Evolutionary conservation across 2,329 filamentous ascomycete genomes (phyloP).

Genomic region (Beauveria sp.): DNA sequence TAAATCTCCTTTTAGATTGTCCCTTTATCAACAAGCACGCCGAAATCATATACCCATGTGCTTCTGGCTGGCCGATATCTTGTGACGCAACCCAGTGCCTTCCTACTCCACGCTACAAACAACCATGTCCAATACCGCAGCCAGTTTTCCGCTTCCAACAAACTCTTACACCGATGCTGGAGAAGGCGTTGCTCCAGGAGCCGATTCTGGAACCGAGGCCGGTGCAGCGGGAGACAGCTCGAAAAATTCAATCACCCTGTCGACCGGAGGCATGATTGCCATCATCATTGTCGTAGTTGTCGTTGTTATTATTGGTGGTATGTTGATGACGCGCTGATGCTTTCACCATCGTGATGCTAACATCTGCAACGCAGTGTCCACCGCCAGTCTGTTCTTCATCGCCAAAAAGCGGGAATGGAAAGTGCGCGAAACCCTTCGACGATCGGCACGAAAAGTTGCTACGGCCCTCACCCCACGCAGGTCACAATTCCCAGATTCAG

Average conservation of each 20-base stretch:
- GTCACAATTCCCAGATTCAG: conserved; percentile 51
- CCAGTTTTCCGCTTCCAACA: conserved; percentile 13
- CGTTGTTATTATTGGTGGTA: conserved; percentile 63
- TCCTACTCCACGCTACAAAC: conserved; percentile 36
- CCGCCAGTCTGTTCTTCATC: conserved; percentile 64
- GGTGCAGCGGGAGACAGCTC: conserved; percentile 59
- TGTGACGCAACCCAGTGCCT: conserved; percentile 28
- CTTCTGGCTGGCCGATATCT: conserved; percentile 26
- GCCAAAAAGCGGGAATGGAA: conserved; percentile 84
- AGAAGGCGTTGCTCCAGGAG: conserved; percentile 27
- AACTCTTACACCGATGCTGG: conserved; percentile 27
- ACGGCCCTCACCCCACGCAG: conserved; percentile 55
- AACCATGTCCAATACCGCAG: conserved; percentile 1
- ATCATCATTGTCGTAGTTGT: conserved; percentile 65
- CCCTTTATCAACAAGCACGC: background rate
- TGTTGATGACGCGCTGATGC: conserved; percentile 8
- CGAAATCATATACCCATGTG: background rate
- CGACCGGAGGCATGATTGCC: conserved; percentile 61
- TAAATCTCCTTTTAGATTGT: background rate
- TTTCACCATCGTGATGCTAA: conserved; percentile 1
- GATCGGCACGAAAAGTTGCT: conserved; percentile 56
- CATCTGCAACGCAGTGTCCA: conserved; percentile 41
- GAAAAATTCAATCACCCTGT: conserved; percentile 52
- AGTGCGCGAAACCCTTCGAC: conserved; percentile 62
- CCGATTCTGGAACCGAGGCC: conserved; percentile 41